Evolutionary conservation across 495 filamentous ascomycete genomes (phyloP), one percentile per base, ranked within the genome.

Genomic region (Neurospora terricola): DNA sequence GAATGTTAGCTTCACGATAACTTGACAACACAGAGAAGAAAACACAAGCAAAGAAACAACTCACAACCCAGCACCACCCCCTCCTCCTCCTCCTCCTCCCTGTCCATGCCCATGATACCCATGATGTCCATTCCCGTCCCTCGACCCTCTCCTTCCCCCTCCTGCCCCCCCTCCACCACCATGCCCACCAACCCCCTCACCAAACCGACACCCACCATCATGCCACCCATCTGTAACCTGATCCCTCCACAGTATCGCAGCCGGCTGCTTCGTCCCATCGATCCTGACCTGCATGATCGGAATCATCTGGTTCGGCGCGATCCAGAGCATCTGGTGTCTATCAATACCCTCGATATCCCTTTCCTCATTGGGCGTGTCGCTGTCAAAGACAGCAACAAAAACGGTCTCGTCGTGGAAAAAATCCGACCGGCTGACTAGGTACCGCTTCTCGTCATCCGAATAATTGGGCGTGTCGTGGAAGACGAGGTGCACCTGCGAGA

Each of bases 161-260:
- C 54, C 23, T 5, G n/a, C 10, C 11, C 21, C 45, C 45, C 18
- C 18, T 6, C 21, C 4, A 0, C 39, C 39, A 16, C 14, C 40
- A 42, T 39, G 38, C 18, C 16, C 42, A 4, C 0, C 5, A 11
- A 2, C 7, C 5, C 54, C 54, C 54, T 8, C 54, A 34, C 27
- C 54, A 66, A 66, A 66, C 27, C 54, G 23, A 66, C 54, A 66
- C 14, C 54, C 54, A 7, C 14, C 66, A 23, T 72, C 73, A 27
- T 42, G 21, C 36, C 54, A 43, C 21, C 9, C 11, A 36, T 69
- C 70, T 5, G 14, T 5, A n/a, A 14, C 23, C 34, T 21, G 27
- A 70, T 30, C 39, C 21, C 54, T 36, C 39, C 69, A 73, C 7
- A 75, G 40, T 37, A 75, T 72, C 10, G 69, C 74, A 7, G 42